phyloP scores from a whole-genome alignment of 1,284 basidiomycete genomes.

The Coniophora puteana region DNA sequence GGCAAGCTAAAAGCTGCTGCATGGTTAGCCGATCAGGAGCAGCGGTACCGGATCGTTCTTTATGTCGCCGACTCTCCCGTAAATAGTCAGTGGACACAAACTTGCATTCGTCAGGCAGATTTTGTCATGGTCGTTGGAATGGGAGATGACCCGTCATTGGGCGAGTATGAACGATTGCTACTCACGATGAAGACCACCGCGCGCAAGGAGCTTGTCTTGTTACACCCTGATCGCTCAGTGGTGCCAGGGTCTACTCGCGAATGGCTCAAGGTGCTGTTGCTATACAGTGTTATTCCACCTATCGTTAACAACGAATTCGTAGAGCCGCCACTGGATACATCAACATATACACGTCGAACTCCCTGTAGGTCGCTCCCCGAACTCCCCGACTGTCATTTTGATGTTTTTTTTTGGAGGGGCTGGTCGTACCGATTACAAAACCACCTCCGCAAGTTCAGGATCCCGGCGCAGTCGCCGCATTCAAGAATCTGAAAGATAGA shows the following conservation, averaged over 20 bases:
- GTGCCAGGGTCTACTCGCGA: constrained; percentile 90
- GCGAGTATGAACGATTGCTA: constrained; percentile 91
- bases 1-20: constrained; percentile 92
- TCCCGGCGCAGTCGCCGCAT: constrained; percentile 84
- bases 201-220: constrained; percentile 91
- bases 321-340: constrained; percentile 94
- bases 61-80: constrained; percentile 95
- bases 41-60: constrained; percentile 85
- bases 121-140: constrained; percentile 95
- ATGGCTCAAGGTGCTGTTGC: constrained; percentile 83
- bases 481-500: constrained; percentile 88
- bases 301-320: constrained; percentile 8
- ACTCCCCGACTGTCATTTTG: constrained; percentile 3
- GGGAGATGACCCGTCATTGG: constrained; percentile 86
- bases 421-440: constrained; percentile 65
- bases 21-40: constrained; percentile 94
- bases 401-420: constrained; percentile 40
- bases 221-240: constrained; percentile 91
- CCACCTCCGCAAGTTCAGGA: constrained; percentile 59
- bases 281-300: constrained; percentile 1
- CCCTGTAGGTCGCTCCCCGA: constrained; percentile 45
- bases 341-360: constrained; percentile 91
- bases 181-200: constrained; percentile 97
- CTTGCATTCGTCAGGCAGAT: constrained; percentile 95
- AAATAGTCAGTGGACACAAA: constrained; percentile 94